Percentiles rank a stretch among this genome's conserved stretches.
These are phyloP conservation scores for Bacterosira constricta DNA, from an alignment of 108 stramenopile species.

Conservation along the genomic window DNA sequence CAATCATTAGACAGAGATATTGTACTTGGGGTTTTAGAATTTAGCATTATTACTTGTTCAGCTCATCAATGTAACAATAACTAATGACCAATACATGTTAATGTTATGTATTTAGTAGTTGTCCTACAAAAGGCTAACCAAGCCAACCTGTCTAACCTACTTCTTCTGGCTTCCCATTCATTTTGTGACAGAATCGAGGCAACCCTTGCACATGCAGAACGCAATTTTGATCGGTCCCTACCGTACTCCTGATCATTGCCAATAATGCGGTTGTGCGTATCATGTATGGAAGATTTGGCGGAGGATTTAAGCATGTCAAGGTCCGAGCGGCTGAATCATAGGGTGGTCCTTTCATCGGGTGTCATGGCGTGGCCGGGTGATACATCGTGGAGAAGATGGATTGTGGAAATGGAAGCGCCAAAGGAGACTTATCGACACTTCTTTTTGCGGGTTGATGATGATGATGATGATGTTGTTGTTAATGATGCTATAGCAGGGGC, in stretches of 20 bases:
- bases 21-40: too few relatives aligned
- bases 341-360: conserved; percentile 16
- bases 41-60: too few relatives aligned
- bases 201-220: conserved; percentile 16
- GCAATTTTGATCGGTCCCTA: conserved; percentile 11
- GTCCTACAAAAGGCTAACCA: too few relatives aligned
- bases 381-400: conserved; percentile 18
- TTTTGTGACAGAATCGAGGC: conserved; percentile 12
- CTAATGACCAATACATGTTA: too few relatives aligned
- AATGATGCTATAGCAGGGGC: too few relatives aligned
- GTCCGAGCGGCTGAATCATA: conserved; percentile 22
- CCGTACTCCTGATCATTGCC: background rate
- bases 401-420: background rate
- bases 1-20: too few relatives aligned
- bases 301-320: conserved; percentile 20
- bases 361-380: conserved; percentile 28
- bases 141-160: background rate
- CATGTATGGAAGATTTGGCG: conserved; percentile 18
- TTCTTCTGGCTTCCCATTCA: background rate
- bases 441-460: background rate
- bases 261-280: conserved; percentile 12
- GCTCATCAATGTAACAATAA: too few relatives aligned
- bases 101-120: too few relatives aligned
- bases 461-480: too few relatives aligned
- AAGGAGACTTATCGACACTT: conserved; percentile 31